These are phyloP conservation scores for Colletotrichum trifolii DNA, from an alignment of 2,329 filamentous ascomycete genomes.

Conservation along the genomic window DNA sequence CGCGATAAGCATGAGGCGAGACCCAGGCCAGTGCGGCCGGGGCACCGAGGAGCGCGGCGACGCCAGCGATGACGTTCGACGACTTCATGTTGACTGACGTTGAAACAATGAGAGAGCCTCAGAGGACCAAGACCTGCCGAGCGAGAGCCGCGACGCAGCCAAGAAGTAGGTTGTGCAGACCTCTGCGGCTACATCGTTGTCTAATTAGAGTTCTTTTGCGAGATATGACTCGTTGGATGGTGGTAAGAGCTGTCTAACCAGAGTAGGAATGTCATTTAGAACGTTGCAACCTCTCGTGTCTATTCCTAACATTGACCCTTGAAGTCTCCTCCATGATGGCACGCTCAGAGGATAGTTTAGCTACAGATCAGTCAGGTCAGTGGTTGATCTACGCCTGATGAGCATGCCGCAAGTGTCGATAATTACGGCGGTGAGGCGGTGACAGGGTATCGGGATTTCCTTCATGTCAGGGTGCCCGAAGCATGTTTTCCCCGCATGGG, in stretches of 20 bases:
- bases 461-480: no score
- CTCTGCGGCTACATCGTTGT: not conserved
- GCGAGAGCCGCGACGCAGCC: conserved; percentile 4
- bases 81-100: conserved; percentile 3
- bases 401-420: no score
- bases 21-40: conserved; percentile 19
- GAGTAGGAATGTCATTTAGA: conserved; percentile 9
- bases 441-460: no score
- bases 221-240: not conserved
- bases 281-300: no score
- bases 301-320: no score
- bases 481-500: no score
- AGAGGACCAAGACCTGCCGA: conserved; percentile 9
- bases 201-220: not conserved
- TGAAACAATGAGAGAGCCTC: not conserved
- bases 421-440: no score
- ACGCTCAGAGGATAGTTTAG: no score
- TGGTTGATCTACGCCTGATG: no score
- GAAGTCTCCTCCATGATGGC: no score
- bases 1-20: not conserved
- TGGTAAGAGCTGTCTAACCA: not conserved
- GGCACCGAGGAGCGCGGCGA: conserved; percentile 1
- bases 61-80: not conserved
- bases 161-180: not conserved
- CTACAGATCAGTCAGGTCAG: no score